Percentiles rank a stretch among this genome's conserved stretches.
Conservation (phyloP, 2,329 filamentous ascomycete species). For the Penicillium sp. region DNA sequence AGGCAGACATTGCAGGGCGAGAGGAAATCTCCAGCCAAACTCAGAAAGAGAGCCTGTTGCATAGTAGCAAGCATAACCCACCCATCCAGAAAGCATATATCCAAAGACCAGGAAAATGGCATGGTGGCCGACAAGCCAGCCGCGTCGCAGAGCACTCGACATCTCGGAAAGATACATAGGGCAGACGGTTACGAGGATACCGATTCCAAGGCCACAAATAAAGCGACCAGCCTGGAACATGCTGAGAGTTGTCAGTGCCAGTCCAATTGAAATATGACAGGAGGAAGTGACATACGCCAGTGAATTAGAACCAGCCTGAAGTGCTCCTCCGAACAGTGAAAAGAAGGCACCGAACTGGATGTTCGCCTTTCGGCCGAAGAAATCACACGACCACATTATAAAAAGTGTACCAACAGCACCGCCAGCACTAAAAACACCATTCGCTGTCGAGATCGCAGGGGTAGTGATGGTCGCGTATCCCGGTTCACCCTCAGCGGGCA, state of each 20-base stretch:
- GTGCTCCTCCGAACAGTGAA: constrained; percentile 47
- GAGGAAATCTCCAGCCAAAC: constrained; percentile 49
- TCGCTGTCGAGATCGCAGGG: constrained; percentile 49
- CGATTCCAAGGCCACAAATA: constrained; percentile 44
- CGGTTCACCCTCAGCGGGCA: constrained; percentile 44
- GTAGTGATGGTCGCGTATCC: constrained; percentile 50
- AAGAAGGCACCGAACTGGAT: constrained; percentile 49
- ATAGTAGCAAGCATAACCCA: constrained; percentile 48
- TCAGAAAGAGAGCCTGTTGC: constrained; percentile 34
- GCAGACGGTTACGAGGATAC: constrained; percentile 44
- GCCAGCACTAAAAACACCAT: constrained; percentile 51
- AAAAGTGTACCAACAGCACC: constrained; percentile 49
- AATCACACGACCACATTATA: constrained; percentile 51
- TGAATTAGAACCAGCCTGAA: constrained; percentile 48
- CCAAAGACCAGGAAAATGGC: constrained; percentile 50
- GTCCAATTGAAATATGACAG: background rate
- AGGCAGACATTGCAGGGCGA: constrained; percentile 42
- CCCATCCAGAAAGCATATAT: constrained; percentile 47
- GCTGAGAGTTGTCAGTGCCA: constrained; percentile 16
- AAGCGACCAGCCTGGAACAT: constrained; percentile 49
- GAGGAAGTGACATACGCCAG: constrained; percentile 35
- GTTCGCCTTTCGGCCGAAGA: constrained; percentile 45
- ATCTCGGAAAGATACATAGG: constrained; percentile 49
- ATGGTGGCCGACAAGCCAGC: constrained; percentile 48
- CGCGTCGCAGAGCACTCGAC: constrained; percentile 41